Percentiles rank a stretch among this genome's conserved stretches.
Conservation (phyloP, 1,139 yeast species). For the Geotrichum citri-aurantii region DNA sequence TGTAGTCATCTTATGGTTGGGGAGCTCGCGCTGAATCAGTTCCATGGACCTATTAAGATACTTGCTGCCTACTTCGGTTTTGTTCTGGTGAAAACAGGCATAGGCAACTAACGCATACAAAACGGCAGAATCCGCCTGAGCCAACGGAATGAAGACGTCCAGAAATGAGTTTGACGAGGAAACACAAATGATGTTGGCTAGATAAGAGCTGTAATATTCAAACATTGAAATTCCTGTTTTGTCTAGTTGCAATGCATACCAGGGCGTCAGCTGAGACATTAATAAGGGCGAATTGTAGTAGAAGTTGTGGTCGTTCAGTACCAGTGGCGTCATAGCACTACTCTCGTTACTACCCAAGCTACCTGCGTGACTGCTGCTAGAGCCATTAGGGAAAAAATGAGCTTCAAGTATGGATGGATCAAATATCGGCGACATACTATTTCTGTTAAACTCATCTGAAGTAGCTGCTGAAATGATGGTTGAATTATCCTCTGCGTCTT, state of each 20-base stretch:
- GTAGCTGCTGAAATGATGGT: neutral
- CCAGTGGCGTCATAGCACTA: neutral
- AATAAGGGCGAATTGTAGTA: neutral
- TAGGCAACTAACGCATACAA: slow-evolving; percentile 67
- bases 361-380: neutral
- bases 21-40: slow-evolving; percentile 22
- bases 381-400: neutral
- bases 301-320: neutral
- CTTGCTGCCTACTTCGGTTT: slow-evolving; percentile 33
- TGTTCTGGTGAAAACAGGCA: slow-evolving; percentile 60
- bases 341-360: neutral
- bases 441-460: neutral
- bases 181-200: slow-evolving; percentile 55
- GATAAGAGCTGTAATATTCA: slow-evolving; percentile 58
- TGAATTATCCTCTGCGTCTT: neutral
- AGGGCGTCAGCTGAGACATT: slow-evolving; percentile 13
- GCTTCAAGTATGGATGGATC: neutral
- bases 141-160: slow-evolving; percentile 72
- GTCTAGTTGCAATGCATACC: slow-evolving; percentile 34
- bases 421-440: neutral
- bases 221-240: slow-evolving; percentile 48
- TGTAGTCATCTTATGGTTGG: slow-evolving; percentile 35
- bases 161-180: slow-evolving; percentile 66
- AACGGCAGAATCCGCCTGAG: slow-evolving; percentile 62
- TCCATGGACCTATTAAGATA: slow-evolving; percentile 34